Evolutionary conservation across 2,329 filamentous ascomycete genomes (phyloP), one percentile per base, ranked within the genome.

Genomic region (Aspergillus amoenus): DNA sequence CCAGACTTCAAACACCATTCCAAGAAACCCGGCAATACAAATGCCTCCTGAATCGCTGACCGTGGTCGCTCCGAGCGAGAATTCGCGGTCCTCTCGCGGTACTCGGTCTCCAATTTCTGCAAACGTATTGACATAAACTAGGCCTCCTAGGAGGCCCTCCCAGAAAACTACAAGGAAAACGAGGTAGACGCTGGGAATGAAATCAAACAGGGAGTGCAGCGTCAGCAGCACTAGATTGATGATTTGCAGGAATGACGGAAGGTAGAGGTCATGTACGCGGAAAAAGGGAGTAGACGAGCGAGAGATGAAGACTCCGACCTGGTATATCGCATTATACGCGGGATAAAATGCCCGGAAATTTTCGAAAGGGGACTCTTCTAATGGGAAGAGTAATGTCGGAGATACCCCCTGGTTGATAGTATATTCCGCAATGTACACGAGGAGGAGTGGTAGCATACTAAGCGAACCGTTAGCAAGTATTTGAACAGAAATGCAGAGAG

Each of bases 381-480:
- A 80, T 0, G 93, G 91, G 70, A 96, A 99, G 4, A 99, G 83
- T 0, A 97, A 80, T 0, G 92, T 96, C 1, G 94, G 93, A 0
- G 91, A 82, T 0, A 97, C 91, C 37, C 93, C 93, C 78, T 96
- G 93, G 77, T 97, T 97, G 75, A 97, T 97, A 55, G 90, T 95
- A 73, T 99, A 99, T 78, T 99, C 94, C 56, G 93, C 91, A 37
- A 97, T 84, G 72, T 97, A 99, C 30, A 99, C 94, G 15, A 97
- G 78, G 34, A 97, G 81, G 13, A 99, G 82, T 0, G 94, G 94
- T 3, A 96, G 81, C 92, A 99, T 97, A 73, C 82, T 84, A 61
- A 3, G 55, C 32, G 37, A 42, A 11, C 18, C 40, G 56, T 69
- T 39, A 69, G 58, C 43, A 48, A 3, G 27, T 2, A 2, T 15